Evolutionary conservation across 1,284 basidiomycete species (phyloP).

Genomic region (Phlebopus sp.): DNA sequence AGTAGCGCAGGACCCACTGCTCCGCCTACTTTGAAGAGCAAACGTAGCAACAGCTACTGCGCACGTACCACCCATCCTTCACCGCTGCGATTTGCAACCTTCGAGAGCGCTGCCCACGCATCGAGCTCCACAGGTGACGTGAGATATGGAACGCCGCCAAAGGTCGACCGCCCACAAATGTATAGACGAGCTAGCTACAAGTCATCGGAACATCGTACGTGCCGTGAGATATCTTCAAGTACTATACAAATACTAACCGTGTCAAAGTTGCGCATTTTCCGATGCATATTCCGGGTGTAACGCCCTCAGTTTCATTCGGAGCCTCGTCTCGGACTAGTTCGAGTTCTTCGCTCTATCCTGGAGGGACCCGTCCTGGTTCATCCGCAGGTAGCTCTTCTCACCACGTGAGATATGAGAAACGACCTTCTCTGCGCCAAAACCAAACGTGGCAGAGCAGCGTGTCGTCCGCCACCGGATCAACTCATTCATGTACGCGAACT

Average conservation of each 20-base stretch:
- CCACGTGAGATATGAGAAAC: constrained; percentile 30
- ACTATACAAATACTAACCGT: constrained; percentile 1
- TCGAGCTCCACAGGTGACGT: constrained; percentile 22
- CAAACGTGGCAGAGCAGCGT: constrained; percentile 44
- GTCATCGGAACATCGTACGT: constrained; percentile 33
- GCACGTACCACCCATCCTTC: constrained; percentile 29
- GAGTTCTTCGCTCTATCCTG: constrained; percentile 41
- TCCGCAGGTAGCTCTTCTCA: constrained; percentile 28
- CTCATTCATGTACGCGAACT: constrained; percentile 27
- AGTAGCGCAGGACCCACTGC: constrained; percentile 22
- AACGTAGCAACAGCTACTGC: constrained; percentile 34
- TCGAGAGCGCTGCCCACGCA: constrained; percentile 15
- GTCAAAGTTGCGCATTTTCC: constrained; percentile 29
- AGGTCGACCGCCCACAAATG: constrained; percentile 24
- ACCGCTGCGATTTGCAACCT: constrained; percentile 31
- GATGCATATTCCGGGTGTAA: constrained; percentile 26
- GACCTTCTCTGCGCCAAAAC: constrained; percentile 42
- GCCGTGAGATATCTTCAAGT: background rate
- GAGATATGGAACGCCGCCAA: constrained; percentile 28
- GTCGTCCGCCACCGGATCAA: constrained; percentile 32
- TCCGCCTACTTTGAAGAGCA: constrained; percentile 32
- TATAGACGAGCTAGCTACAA: constrained; percentile 35
- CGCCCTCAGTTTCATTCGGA: constrained; percentile 34
- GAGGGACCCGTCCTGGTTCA: constrained; percentile 26
- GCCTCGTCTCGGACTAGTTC: constrained; percentile 47